These are phyloP conservation scores for Thalassiosira mediterranea DNA, from an alignment of 352 stramenopile genomes.

Conservation along the genomic window DNA sequence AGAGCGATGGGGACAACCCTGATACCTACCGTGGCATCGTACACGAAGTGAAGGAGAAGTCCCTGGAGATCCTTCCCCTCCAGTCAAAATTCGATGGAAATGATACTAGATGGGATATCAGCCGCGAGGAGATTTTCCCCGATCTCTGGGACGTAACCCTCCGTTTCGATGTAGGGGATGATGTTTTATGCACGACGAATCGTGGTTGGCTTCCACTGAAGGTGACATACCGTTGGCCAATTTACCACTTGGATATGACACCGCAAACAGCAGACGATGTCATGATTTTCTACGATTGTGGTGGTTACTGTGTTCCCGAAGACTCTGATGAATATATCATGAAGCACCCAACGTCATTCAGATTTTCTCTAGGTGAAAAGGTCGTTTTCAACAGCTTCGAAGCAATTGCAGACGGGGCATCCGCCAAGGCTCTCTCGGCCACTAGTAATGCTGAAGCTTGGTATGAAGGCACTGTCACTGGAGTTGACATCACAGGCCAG, in stretches of 20 bases:
- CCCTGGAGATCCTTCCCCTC: neutral
- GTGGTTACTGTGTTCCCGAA: neutral
- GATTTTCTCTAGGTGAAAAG: conserved; percentile 21
- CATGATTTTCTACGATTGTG: conserved; percentile 1
- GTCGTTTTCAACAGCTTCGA: conserved; percentile 11
- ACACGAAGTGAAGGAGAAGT: neutral
- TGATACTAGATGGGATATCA: neutral
- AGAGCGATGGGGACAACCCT: neutral
- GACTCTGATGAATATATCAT: conserved; percentile 19
- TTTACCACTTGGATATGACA: neutral
- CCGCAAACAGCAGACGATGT: neutral
- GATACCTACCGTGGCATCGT: conserved; percentile 7
- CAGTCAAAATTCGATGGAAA: conserved; percentile 1
- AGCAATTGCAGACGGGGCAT: neutral
- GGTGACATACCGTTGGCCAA: neutral
- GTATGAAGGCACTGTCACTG: neutral
- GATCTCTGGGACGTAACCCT: conserved; percentile 32
- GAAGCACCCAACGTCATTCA: conserved; percentile 14
- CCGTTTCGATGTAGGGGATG: conserved; percentile 25
- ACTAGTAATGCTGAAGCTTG: neutral
- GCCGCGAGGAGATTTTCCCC: conserved; percentile 5
- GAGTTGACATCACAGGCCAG: conserved; percentile 11
- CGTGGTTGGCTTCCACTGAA: neutral
- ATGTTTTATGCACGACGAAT: neutral
- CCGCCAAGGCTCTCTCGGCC: neutral